A percentile compares a stretch with the other conserved stretches of the same genome.
Evolutionary conservation across 2,329 filamentous ascomycete genomes (phyloP).

Genomic region (Hypoxylon sp.): DNA sequence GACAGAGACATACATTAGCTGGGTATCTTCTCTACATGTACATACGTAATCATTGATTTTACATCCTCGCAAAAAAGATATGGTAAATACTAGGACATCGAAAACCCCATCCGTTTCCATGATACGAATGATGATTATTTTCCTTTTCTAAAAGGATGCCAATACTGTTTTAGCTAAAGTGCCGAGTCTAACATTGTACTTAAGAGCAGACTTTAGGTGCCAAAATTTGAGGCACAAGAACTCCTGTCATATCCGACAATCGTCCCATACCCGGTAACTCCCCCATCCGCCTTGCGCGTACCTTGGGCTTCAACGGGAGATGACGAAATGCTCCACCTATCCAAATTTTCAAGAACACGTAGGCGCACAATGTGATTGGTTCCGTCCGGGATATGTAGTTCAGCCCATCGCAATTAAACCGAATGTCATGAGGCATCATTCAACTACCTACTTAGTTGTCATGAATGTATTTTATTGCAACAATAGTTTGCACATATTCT

Average conservation of each 20-base stretch:
- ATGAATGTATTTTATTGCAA: neutral
- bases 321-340: constrained; percentile 42
- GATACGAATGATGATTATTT: neutral
- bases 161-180: neutral
- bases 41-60: neutral
- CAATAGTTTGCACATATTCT: neutral
- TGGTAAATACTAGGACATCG: neutral
- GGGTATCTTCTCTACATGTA: neutral
- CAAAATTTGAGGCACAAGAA: constrained; percentile 18
- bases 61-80: neutral
- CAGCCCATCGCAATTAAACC: constrained; percentile 42
- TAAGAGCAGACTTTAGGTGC: neutral
- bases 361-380: constrained; percentile 29
- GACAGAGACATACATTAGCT: neutral
- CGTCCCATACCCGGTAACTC: constrained; percentile 11
- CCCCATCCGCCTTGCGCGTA: constrained; percentile 7
- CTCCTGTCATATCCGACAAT: constrained; percentile 34
- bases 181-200: neutral
- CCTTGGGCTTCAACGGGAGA: constrained; percentile 13
- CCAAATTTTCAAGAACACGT: constrained; percentile 27
- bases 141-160: neutral
- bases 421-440: constrained; percentile 10
- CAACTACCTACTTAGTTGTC: neutral
- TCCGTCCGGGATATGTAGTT: constrained; percentile 10
- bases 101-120: neutral